A percentile compares a stretch with the other conserved stretches of the same genome.
Conservation (phyloP, 2,329 filamentous ascomycete species). For the Thelonectria blattea region DNA sequence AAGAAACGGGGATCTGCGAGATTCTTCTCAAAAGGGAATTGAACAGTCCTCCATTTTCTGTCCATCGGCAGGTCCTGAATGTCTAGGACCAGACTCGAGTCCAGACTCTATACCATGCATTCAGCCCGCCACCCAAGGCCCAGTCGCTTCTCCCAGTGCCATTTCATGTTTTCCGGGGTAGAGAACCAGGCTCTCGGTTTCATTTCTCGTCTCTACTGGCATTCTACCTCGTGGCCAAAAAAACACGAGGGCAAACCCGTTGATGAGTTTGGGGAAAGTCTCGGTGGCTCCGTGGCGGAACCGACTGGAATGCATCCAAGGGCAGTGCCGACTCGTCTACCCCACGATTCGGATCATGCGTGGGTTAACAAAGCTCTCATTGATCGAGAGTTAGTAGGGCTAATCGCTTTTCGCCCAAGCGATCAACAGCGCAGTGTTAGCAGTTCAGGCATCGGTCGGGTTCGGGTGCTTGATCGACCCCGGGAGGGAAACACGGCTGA, state of each 20-base stretch:
- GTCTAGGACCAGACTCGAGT: neutral
- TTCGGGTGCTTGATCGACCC: neutral
- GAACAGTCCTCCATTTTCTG: too few species aligned
- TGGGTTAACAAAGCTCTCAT: neutral
- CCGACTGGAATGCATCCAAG: neutral
- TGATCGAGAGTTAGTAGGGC: neutral
- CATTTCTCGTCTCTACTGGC: neutral
- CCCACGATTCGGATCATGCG: neutral
- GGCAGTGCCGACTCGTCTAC: neutral
- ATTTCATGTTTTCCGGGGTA: too few species aligned
- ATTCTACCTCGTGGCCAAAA: too few species aligned
- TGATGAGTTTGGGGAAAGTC: neutral
- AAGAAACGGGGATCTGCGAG: neutral
- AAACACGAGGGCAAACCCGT: neutral
- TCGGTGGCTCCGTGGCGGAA: neutral
- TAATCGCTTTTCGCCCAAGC: neutral
- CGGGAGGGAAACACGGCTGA: neutral
- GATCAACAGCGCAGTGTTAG: neutral
- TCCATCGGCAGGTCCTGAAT: neutral
- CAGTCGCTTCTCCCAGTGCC: too few species aligned
- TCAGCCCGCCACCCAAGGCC: too few species aligned
- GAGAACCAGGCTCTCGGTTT: neutral
- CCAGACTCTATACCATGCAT: neutral
- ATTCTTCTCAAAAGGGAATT: neutral
- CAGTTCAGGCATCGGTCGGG: neutral